These are phyloP conservation scores for Trichophyton benhamiae DNA, from an alignment of 2,329 filamentous ascomycete genomes.

Conservation along the genomic window DNA sequence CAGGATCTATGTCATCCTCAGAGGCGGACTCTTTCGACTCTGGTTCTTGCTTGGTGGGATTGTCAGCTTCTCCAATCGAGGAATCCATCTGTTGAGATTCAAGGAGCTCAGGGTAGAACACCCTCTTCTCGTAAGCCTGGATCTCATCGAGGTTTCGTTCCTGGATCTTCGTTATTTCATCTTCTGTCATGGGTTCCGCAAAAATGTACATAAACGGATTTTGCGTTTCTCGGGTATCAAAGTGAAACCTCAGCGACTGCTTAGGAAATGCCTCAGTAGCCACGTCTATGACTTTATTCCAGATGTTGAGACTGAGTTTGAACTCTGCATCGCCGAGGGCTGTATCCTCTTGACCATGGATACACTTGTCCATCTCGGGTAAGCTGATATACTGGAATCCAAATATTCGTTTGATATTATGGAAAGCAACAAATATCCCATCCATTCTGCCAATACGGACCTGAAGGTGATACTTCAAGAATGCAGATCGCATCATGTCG, in stretches of 20 bases:
- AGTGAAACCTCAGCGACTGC: constrained; percentile 61
- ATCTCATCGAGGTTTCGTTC: constrained; percentile 51
- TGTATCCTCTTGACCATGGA: constrained; percentile 65
- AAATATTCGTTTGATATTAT: constrained; percentile 91
- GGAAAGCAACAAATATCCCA: constrained; percentile 91
- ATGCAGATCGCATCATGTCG: constrained; percentile 89
- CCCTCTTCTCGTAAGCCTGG: constrained; percentile 52
- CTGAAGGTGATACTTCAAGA: constrained; percentile 93
- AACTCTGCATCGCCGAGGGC: constrained; percentile 73
- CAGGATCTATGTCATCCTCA: constrained; percentile 3
- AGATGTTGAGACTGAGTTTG: constrained; percentile 60
- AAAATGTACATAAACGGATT: constrained; percentile 76
- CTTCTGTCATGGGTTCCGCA: constrained; percentile 66
- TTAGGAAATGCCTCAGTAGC: constrained; percentile 65
- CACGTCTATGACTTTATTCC: constrained; percentile 67
- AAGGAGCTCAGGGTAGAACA: constrained; percentile 24
- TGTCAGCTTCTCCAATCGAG: constrained; percentile 11
- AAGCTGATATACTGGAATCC: constrained; percentile 91
- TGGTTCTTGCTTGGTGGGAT: constrained; percentile 6
- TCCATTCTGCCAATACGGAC: constrained; percentile 98
- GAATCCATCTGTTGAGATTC: constrained; percentile 14
- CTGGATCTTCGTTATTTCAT: constrained; percentile 64
- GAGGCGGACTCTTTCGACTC: neutral
- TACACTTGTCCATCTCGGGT: constrained; percentile 71
- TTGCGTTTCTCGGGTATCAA: constrained; percentile 56